These are phyloP conservation scores for Rosa rugosa DNA, from an alignment of 306 rosid species.

Conservation along the genomic window DNA sequence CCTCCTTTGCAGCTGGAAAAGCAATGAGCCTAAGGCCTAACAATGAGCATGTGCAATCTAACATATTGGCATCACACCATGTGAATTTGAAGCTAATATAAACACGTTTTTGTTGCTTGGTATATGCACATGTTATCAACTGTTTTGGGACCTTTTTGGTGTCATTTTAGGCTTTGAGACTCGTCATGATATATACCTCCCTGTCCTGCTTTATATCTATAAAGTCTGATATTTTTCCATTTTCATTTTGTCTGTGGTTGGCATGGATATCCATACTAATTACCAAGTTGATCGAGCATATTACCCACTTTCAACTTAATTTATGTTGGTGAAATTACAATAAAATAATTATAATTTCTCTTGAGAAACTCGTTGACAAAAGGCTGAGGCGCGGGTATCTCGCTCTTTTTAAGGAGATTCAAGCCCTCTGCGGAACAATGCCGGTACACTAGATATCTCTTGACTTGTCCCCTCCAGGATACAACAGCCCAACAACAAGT, in stretches of 20 bases:
- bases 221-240: not conserved
- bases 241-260: not conserved
- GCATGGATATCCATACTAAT: not conserved
- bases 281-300: not conserved
- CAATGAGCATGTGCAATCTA: conserved; percentile 13
- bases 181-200: not conserved
- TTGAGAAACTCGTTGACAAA: too few species aligned
- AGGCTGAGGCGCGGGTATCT: too few species aligned
- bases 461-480: too few species aligned
- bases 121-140: conserved; percentile 16
- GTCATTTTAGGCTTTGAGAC: conserved; percentile 6
- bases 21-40: not conserved
- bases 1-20: not conserved
- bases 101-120: not conserved
- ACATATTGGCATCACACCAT: conserved; percentile 19
- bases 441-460: too few species aligned
- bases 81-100: conserved; percentile 1
- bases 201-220: not conserved
- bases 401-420: too few species aligned
- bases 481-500: too few species aligned
- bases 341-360: too few species aligned
- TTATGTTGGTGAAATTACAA: too few species aligned
- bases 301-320: not conserved
- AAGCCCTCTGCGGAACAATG: too few species aligned
- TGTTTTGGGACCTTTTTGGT: not conserved